Base-by-base conservation (phyloP, 805 yeast genomes). In the Osmozyma mogii region DNA sequence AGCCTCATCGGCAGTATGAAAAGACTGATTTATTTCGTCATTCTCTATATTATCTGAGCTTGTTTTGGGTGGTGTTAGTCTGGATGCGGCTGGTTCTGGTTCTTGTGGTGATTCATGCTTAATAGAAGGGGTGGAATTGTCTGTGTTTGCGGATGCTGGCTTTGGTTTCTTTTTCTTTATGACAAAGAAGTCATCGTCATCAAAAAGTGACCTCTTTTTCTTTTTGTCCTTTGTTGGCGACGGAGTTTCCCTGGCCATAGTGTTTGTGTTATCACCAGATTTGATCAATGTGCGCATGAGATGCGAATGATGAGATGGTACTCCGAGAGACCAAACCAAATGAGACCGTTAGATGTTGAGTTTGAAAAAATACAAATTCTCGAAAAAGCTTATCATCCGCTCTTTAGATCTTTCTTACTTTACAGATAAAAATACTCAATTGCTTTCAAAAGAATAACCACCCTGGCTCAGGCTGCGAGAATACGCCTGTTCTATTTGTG, bases 141-240 rank as follows among this genome's bases (percentile, higher is more conserved):
- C n/a, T n/a, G n/a, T n/a, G n/a, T n/a, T n/a, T n/a, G n/a, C n/a
- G n/a, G n/a, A n/a, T n/a, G n/a, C n/a, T n/a, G n/a, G n/a, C n/a
- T n/a, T n/a, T n/a, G n/a, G n/a, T n/a, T n/a, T n/a, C n/a, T n/a
- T n/a, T n/a, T n/a, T n/a, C n/a, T n/a, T n/a, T n/a, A n/a, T n/a
- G n/a, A n/a, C n/a, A n/a, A n/a, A n/a, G n/a, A 23, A n/a, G 13
- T 9, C 25, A 7, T 13, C 25, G 5, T 5, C 14, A 3, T 34
- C 42, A 12, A 40, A 27, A 16, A 40, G 27, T 3, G 37, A 34
- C 9, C 32, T 29, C 21, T 30, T 34, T 9, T 30, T 27, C 18
- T 41, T 41, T 17, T 40, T 40, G 18, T 32, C 32, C 19, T 23
- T 24, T 6, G 12, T 23, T 2, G 31, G 31, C 27, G 24, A 27